phyloP scores from a whole-genome alignment of 2,329 filamentous ascomycete species.

The Cladophialophora yegresii region DNA sequence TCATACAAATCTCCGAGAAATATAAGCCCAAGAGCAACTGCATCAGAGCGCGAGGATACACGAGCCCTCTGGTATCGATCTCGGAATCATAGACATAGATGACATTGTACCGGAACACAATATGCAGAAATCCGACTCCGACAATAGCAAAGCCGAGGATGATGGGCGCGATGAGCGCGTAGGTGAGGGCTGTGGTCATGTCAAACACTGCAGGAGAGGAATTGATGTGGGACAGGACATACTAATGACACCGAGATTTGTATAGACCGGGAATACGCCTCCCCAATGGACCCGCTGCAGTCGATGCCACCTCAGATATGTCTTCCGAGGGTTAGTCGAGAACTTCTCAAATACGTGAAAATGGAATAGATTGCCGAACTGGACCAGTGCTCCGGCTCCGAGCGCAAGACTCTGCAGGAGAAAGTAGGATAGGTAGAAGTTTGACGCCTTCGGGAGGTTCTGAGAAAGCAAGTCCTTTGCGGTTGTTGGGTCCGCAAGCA shows the following conservation, averaged over 20 bases:
- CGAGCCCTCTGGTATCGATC: constrained; percentile 82
- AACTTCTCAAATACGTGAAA: constrained; percentile 31
- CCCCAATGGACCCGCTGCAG: constrained; percentile 79
- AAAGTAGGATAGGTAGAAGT: constrained; percentile 95
- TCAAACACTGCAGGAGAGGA: background rate
- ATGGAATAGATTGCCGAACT: constrained; percentile 57
- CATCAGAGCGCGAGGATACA: constrained; percentile 85
- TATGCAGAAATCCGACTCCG: constrained; percentile 76
- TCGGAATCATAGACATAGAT: constrained; percentile 80
- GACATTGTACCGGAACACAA: constrained; percentile 87
- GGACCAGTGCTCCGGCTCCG: constrained; percentile 52
- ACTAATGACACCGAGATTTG: constrained; percentile 76
- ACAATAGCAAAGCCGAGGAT: constrained; percentile 78
- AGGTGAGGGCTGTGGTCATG: constrained; percentile 68
- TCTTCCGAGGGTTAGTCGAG: constrained; percentile 66
- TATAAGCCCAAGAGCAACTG: constrained; percentile 84
- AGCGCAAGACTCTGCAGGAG: constrained; percentile 78
- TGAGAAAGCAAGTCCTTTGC: constrained; percentile 68
- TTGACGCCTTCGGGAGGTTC: constrained; percentile 83
- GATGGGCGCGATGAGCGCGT: constrained; percentile 82
- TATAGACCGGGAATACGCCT: constrained; percentile 74
- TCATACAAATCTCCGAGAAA: constrained; percentile 77
- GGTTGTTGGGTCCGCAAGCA: constrained; percentile 65
- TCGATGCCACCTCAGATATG: constrained; percentile 73
- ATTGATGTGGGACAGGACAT: constrained; percentile 1